Base-by-base conservation (phyloP, 2,329 filamentous ascomycete genomes). In the Penicillium sp. region DNA sequence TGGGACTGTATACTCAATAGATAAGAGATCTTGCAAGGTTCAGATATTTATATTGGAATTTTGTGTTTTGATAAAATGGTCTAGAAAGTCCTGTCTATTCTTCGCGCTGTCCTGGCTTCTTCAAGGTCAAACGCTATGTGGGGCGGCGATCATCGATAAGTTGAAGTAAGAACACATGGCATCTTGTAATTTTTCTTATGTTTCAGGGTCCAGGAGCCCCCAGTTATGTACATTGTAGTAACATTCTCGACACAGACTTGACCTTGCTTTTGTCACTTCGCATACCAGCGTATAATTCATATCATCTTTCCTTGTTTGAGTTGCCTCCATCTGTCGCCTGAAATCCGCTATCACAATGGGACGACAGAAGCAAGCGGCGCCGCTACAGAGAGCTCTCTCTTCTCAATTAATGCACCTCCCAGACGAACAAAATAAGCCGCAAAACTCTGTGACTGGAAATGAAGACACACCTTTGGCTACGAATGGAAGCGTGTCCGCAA, bases 281-380 rank as follows among this genome's bases (percentile, higher is more conserved):
- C 27, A 23, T n/a, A 16, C 7, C 5, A n/a, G 32, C 19, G 14
- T 18, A 34, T 10, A 16, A 23, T 27, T 18, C 16, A 10, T 7
- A 47, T 47, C 23, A 38, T 16, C 7, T 48, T 32, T 16, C n/a
- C 5, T 30, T 41, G 35, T 34, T 39, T 32, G 36, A 35, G 39
- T 36, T 16, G 1, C 16, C 39, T 39, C 29, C 10, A 35, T 40
- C 40, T 44, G 23, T 13, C 41, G 26, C 27, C n/a, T 35, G 8
- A 43, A 29, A 44, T 16, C 39, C 14, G 32, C 26, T 23, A 14
- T 56, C 52, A 41, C 61, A 60, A 91, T 91, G 88, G 88, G 87
- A 56, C 84, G 88, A 66, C 82, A 81, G 51, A 91, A 91, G 74
- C 86, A 89, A 73, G 76, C 81, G 36, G 78, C 76, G 45, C 85